Base-by-base conservation (phyloP, 2,329 filamentous ascomycete genomes). In the Triangularia setosa region DNA sequence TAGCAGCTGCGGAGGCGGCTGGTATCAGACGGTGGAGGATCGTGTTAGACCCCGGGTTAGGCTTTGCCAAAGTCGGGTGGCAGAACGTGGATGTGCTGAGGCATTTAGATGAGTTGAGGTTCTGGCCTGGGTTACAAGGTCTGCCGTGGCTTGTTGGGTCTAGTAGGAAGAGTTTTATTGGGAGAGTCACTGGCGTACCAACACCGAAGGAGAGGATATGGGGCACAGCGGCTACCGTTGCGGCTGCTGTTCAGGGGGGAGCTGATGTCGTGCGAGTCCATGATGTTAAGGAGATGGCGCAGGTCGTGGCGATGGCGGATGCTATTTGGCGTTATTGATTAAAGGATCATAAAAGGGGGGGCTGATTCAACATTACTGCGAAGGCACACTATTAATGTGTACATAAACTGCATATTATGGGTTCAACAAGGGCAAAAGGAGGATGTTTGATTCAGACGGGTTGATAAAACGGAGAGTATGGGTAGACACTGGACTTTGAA, bases 191-290 rank as follows among this genome's bases (percentile, higher is more conserved):
- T 0, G 91, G 90, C 0, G 90, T 93, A 1, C 77, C 84, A 65
- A 85, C 87, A 70, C 86, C 93, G 0, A 83, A 81, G 66, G 85
- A 93, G 70, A 84, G 94, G 67, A 82, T 84, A 8, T 95, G 89
- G 87, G 95, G 95, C 11, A 98, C 95, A 2, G 93, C 93, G 11
- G 92, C 91, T 11, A 91, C 93, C 0, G 90, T 98, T 8, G 89
- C 91, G 2, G 92, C 93, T 6, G 92, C 93, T 55, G 84, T 99
- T 28, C 87, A 90, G 66, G 92, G 92, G 6, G 95, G 95, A 2
- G 93, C 93, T 24, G 93, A 98, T 79, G 87, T 99, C 64, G 89
- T 98, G 55, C 84, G 95, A 60, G 93, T 99, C 52, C 95, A 99
- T 78, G 94, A 98, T 79, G 90, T 93, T 14, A 78, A 81, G 63